Base-by-base conservation (phyloP, 257 asterid genomes). In the Echites panduratus region DNA sequence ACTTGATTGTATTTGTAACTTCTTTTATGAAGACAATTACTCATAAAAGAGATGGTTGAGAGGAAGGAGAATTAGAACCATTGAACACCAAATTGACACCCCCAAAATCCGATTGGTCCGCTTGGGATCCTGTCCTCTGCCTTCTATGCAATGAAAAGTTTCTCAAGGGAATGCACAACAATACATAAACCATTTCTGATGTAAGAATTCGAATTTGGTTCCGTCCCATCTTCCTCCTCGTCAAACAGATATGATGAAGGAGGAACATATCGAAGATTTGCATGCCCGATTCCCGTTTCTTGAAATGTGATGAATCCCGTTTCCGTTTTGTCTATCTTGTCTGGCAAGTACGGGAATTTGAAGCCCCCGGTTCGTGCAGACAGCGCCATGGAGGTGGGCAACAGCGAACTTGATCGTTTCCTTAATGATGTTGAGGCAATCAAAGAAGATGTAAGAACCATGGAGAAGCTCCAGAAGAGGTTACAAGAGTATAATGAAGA, bases 391-490 rank as follows among this genome's bases (percentile, higher is more conserved):
- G 82, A 78, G 32, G n/a, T 16, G 24, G 24, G 9, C 14, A 63
- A 12, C 24, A 66, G 63, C 29, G 78, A 76, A 26, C 80, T 81
- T 5, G 85, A 77, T 17, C 75, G 45, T 48, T 81, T 84, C 38
- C 75, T 79, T 63, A 69, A 75, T 7, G 85, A 81, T 17, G 62
- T 84, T 5, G 87, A 84, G 49, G 73, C 72, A 24, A 81, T 81
- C 43, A 81, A 84, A n/a, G 74, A 64, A 20, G 87, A 81, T 68
- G 56, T 84, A 79, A 73, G 57, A 16, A 68, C 68, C 50, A 79
- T 84, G 7, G 85, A 76, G 49, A 67, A 52, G 43, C 66, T 78
- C n/a, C 26, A 71, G 20, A 80, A 65, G 7, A 75, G 66, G 45
- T 32, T 83, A 67, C 74, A 75, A 40, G 82, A 75, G 9, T 70